Evolutionary conservation across 1,284 basidiomycete genomes (phyloP).

Genomic region (Ustilago bromivora): DNA sequence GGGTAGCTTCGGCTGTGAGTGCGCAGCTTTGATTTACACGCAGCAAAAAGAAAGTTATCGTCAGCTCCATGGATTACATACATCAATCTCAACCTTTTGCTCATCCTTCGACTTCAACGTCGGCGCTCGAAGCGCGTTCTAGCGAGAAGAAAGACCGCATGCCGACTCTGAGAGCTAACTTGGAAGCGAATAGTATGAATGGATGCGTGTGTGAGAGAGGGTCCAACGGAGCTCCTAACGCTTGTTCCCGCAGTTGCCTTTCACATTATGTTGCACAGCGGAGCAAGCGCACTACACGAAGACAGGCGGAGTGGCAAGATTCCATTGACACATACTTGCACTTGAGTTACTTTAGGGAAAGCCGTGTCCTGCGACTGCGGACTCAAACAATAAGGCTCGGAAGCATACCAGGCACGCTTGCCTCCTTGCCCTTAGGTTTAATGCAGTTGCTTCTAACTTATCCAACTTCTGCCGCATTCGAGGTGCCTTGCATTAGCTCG

Average conservation of each 20-base stretch:
- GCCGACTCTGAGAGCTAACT: not conserved
- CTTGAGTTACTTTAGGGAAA: not conserved
- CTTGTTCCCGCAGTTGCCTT: not conserved
- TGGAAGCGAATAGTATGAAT: not conserved
- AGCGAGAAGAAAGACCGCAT: not conserved
- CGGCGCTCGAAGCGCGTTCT: not conserved
- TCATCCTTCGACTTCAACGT: not conserved
- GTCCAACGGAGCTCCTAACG: slow-evolving; percentile 1
- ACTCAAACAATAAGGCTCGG: slow-evolving; percentile 5
- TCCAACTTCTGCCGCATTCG: too few relatives aligned
- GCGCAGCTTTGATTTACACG: not conserved
- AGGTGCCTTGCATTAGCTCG: not conserved
- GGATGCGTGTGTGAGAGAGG: not conserved
- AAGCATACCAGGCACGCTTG: not conserved
- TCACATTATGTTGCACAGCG: too few relatives aligned
- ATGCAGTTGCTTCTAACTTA: not conserved
- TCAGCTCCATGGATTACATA: not conserved
- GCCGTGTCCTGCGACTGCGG: not conserved
- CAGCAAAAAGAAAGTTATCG: not conserved
- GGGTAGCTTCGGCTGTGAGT: not conserved
- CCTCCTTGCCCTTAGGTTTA: not conserved
- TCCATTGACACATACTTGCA: too few relatives aligned
- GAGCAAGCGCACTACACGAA: too few relatives aligned
- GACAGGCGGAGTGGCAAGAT: not conserved
- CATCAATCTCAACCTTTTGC: not conserved